These are phyloP conservation scores for Apophysomyces sp. DNA, from an alignment of 371 early-diverging fungal species.

Conservation along the genomic window DNA sequence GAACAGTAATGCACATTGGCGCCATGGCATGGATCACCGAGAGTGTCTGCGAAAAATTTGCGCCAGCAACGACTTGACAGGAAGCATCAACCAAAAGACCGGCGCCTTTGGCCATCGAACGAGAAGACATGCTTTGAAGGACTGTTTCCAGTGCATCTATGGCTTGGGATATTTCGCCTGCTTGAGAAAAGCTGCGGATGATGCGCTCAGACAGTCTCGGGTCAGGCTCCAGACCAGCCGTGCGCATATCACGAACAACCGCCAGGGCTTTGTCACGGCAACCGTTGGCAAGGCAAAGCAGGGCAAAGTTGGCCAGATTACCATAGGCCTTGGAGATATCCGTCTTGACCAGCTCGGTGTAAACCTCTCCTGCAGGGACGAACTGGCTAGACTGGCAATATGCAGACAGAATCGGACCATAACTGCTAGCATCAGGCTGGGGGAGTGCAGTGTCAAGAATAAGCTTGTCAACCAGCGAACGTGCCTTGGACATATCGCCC, in stretches of 20 bases:
- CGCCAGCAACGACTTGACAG: neutral
- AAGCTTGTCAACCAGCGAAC: constrained; percentile 24
- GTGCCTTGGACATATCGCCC: constrained; percentile 27
- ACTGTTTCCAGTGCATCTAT: constrained; percentile 28
- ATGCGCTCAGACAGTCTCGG: constrained; percentile 10
- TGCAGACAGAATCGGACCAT: constrained; percentile 41
- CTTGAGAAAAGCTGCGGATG: constrained; percentile 12
- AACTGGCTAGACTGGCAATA: constrained; percentile 27
- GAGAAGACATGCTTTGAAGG: constrained; percentile 22
- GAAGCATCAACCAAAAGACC: constrained; percentile 16
- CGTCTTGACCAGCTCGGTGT: constrained; percentile 31
- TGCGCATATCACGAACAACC: constrained; percentile 35
- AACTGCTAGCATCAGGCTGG: constrained; percentile 38
- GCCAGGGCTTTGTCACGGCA: constrained; percentile 17
- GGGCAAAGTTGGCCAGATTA: constrained; percentile 41
- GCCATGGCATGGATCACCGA: constrained; percentile 6
- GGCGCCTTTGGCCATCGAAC: constrained; percentile 25
- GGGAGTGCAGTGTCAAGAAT: constrained; percentile 23
- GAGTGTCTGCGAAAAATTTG: neutral
- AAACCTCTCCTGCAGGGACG: constrained; percentile 18
- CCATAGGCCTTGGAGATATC: constrained; percentile 44
- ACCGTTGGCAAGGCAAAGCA: constrained; percentile 30
- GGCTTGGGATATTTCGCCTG: constrained; percentile 16
- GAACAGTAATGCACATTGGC: neutral
- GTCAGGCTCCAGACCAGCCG: constrained; percentile 17